These are phyloP conservation scores for Crucihimalaya himalaica DNA, from an alignment of 345 rosid species.

Conservation along the genomic window DNA sequence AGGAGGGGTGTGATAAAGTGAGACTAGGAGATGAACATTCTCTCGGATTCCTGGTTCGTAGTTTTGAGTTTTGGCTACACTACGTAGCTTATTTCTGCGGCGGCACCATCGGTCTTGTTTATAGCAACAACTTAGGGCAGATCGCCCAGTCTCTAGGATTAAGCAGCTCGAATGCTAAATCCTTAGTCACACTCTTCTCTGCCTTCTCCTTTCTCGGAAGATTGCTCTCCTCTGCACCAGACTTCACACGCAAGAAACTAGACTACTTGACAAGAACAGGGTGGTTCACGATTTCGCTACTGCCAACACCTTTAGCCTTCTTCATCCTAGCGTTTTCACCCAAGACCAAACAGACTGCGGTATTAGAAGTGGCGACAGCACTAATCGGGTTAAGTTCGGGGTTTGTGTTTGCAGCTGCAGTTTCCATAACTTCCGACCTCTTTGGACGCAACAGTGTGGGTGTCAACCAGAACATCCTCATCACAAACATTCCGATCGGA, in stretches of 20 bases:
- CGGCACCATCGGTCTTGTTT: constrained; percentile 76
- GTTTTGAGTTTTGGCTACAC: constrained; percentile 80
- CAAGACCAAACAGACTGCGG: constrained; percentile 31
- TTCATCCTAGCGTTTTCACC: constrained; percentile 54
- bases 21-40: constrained; percentile 77
- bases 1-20: constrained; percentile 44
- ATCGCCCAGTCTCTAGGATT: constrained; percentile 69
- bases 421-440: constrained; percentile 82
- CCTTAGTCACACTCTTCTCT: constrained; percentile 70
- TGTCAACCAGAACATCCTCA: constrained; percentile 85
- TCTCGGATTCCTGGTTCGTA: constrained; percentile 48
- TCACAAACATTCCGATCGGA: constrained; percentile 84
- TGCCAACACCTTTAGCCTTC: constrained; percentile 76
- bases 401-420: constrained; percentile 71
- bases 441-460: constrained; percentile 76
- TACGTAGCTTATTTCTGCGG: constrained; percentile 72
- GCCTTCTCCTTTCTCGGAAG: constrained; percentile 85
- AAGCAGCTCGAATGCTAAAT: constrained; percentile 38
- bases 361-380: constrained; percentile 50
- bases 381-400: constrained; percentile 80
- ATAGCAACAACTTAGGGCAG: constrained; percentile 89
- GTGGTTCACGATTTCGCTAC: constrained; percentile 67
- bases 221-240: constrained; percentile 76
- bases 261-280: constrained; percentile 64
- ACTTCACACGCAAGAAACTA: constrained; percentile 62